These are phyloP conservation scores for Abortiporus biennis DNA, from an alignment of 1,284 basidiomycete species.

Conservation along the genomic window DNA sequence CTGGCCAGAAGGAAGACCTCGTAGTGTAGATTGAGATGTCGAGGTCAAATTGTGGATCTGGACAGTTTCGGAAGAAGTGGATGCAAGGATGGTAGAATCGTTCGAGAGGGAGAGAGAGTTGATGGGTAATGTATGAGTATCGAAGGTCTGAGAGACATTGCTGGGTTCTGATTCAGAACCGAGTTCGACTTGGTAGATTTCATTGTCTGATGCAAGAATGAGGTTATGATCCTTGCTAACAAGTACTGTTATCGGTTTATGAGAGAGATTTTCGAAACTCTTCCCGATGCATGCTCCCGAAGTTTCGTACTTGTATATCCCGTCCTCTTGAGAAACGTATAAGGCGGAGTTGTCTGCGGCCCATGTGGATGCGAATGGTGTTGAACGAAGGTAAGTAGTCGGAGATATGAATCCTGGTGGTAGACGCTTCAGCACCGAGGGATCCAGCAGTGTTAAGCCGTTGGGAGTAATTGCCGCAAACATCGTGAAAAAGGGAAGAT, in stretches of 20 bases:
- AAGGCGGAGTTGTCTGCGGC: conserved; percentile 45
- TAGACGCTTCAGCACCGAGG: conserved; percentile 35
- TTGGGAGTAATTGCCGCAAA: conserved; percentile 18
- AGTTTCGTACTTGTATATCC: conserved; percentile 48
- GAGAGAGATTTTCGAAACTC: too few relatives aligned
- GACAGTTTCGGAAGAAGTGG: conserved; percentile 43
- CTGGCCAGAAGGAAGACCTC: conserved; percentile 37
- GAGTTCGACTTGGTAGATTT: too few relatives aligned
- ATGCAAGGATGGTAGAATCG: conserved; percentile 51
- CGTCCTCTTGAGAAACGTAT: conserved; percentile 40
- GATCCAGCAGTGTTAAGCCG: conserved; percentile 34
- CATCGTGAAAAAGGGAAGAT: conserved; percentile 17
- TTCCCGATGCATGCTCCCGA: too few relatives aligned
- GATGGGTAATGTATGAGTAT: conserved; percentile 50
- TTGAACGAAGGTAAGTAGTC: conserved; percentile 32
- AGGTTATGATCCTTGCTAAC: too few relatives aligned
- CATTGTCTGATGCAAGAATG: too few relatives aligned
- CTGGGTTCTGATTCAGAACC: conserved; percentile 48
- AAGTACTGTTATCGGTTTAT: too few relatives aligned
- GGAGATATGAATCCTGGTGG: conserved; percentile 30
- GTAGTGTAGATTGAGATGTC: conserved; percentile 44
- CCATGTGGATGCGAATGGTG: conserved; percentile 45
- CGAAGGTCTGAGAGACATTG: conserved; percentile 48
- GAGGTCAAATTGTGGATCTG: conserved; percentile 54
- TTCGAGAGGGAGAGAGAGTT: conserved; percentile 51